Evolutionary conservation across 441 rosid genomes (phyloP), one percentile per base, ranked within the genome.

Genomic region (Capsella rubella): DNA sequence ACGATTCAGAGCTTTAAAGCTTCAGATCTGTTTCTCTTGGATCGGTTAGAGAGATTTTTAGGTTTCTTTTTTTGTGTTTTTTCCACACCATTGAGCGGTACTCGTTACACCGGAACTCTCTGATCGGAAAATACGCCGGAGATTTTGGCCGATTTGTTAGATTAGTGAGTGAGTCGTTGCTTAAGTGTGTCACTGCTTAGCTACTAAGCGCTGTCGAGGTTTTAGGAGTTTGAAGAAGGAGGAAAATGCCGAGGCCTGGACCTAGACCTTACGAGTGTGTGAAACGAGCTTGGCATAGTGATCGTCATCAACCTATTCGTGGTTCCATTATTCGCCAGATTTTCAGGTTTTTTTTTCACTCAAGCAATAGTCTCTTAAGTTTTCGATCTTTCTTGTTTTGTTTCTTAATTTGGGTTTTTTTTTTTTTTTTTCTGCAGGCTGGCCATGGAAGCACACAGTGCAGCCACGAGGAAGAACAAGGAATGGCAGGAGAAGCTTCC

Each of bases 251-350:
- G 32, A 84, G 99, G 77, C 96, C 97, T 18, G 98, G 98, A 35
- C 97, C 96, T 2, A 88, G 98, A 77, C 99, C 99, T 27, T 95
- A 90, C 69, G 99, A 95, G 87, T 95, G 99, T 75, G 93, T 90
- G 45, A 84, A 87, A 75, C 84, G 97, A 81, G 93, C 95, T 74
- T 95, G 99, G 99, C 97, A 95, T 80, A 95, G 98, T 69, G 99
- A 95, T 43, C 86, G 96, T 69, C 98, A 92, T 82, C 90, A 84
- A 75, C 90, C 98, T 67, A 81, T 89, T 75, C 79, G 98, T 75
- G 99, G 95, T 78, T 90, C 98, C 42, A 82, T 90, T 77, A 88
- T 92, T 72, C 93, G 87, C 42, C 97, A 95, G 82, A 90, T 95
- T 85, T 95, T 92, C 85, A 92, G 97, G 99, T 94, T 79, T 73